A percentile compares a stretch with the other conserved stretches of the same genome.
Conservation (phyloP, 225 moss, liverwort and hornwort species). For the Rhytidiadelphus loreus region DNA sequence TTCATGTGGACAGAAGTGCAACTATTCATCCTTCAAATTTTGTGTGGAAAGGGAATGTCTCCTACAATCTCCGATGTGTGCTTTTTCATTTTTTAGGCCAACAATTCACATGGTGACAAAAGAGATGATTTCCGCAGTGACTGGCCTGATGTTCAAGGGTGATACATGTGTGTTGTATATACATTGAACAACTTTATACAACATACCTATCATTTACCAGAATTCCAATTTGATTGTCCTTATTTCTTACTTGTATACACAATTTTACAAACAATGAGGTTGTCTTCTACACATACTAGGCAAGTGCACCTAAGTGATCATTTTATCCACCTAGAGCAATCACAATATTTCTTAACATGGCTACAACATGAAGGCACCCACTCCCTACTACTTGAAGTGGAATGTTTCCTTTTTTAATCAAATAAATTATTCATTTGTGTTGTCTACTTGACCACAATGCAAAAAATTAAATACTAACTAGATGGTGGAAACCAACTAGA, state of each 20-base stretch:
- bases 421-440: background rate
- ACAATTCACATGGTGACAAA: too few relatives aligned
- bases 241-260: background rate
- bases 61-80: too few relatives aligned
- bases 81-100: too few relatives aligned
- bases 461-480: background rate
- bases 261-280: background rate
- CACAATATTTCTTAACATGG: background rate
- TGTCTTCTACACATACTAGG: accelerated
- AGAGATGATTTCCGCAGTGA: too few relatives aligned
- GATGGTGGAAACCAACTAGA: background rate
- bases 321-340: background rate
- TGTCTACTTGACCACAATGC: background rate
- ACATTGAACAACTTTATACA: background rate
- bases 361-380: background rate
- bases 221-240: background rate
- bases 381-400: background rate
- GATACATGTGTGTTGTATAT: background rate
- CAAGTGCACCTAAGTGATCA: accelerated
- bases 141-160: too few relatives aligned
- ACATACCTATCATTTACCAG: background rate
- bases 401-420: background rate
- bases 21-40: too few relatives aligned
- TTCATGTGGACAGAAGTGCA: too few relatives aligned
- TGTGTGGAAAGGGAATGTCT: too few relatives aligned